phyloP scores from a whole-genome alignment of 495 filamentous ascomycete species.

The Trichoderma gamsii region DNA sequence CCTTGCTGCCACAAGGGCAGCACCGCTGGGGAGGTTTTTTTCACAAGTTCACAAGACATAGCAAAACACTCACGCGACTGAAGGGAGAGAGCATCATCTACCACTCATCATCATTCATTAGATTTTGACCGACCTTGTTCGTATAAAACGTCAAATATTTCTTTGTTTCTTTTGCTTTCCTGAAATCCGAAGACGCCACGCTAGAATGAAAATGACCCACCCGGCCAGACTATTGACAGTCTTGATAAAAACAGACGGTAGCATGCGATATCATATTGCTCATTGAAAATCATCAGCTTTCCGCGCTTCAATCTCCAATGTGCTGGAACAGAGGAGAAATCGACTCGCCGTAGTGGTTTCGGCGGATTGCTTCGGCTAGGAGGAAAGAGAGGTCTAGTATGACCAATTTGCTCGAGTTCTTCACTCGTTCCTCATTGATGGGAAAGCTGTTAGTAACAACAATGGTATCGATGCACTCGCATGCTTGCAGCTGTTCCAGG shows the following conservation, averaged over 20 bases:
- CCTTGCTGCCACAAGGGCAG: slow-evolving; percentile 46
- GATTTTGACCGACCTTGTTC: neutral
- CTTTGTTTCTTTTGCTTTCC: neutral
- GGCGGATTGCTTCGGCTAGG: slow-evolving; percentile 83
- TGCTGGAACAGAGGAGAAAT: slow-evolving; percentile 82
- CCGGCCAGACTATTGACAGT: slow-evolving; percentile 15
- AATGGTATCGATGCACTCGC: slow-evolving; percentile 86
- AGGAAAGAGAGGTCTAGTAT: slow-evolving; percentile 83
- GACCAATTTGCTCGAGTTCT: slow-evolving; percentile 72
- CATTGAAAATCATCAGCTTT: neutral
- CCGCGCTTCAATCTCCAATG: slow-evolving; percentile 45
- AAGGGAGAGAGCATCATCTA: neutral
- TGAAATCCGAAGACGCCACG: slow-evolving; percentile 21
- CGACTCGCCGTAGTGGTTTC: slow-evolving; percentile 89
- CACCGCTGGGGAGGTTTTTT: slow-evolving; percentile 38
- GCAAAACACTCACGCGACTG: neutral
- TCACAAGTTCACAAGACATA: slow-evolving; percentile 12
- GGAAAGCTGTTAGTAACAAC: slow-evolving; percentile 97
- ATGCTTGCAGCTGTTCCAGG: slow-evolving; percentile 82
- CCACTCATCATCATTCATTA: slow-evolving; percentile 1
- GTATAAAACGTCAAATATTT: neutral
- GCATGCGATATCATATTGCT: slow-evolving; percentile 23
- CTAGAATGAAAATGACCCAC: slow-evolving; percentile 19
- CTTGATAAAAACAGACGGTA: slow-evolving; percentile 18
- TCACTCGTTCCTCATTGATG: slow-evolving; percentile 64